These are phyloP conservation scores for Globisporangium nunn DNA, from an alignment of 352 stramenopile genomes.

Conservation along the genomic window DNA sequence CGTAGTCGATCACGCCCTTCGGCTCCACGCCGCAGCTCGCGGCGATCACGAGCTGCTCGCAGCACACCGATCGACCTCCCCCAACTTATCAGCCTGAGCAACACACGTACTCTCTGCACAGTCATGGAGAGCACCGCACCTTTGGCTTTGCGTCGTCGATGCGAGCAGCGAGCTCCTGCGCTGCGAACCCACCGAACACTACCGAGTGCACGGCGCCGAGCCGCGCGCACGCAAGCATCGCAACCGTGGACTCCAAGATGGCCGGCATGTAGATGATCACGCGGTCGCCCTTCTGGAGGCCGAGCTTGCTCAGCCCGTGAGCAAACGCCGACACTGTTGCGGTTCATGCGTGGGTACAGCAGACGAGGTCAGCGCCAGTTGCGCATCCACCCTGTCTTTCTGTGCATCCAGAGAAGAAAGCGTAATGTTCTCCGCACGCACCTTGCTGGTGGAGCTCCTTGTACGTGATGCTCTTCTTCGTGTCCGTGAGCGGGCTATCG, in stretches of 20 bases:
- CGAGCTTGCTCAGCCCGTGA: conserved; percentile 91
- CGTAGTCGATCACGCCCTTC: conserved; percentile 68
- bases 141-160: conserved; percentile 83
- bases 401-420: background rate
- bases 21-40: conserved; percentile 57
- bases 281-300: conserved; percentile 90
- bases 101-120: too few species aligned
- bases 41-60: conserved; percentile 39
- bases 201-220: conserved; percentile 94
- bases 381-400: background rate
- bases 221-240: conserved; percentile 95
- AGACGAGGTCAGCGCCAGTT: background rate
- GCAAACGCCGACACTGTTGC: conserved; percentile 46
- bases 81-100: background rate
- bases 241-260: conserved; percentile 92
- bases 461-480: conserved; percentile 47
- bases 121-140: conserved; percentile 1
- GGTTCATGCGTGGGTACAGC: background rate
- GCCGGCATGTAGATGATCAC: conserved; percentile 99
- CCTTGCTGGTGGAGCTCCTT: conserved; percentile 33
- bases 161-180: conserved; percentile 71
- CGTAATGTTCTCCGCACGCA: background rate
- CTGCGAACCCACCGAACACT: conserved; percentile 87
- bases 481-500: conserved; percentile 50
- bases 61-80: background rate